Conservation (phyloP, 106 monocot genomes). For the Iris macrosiphon region DNA sequence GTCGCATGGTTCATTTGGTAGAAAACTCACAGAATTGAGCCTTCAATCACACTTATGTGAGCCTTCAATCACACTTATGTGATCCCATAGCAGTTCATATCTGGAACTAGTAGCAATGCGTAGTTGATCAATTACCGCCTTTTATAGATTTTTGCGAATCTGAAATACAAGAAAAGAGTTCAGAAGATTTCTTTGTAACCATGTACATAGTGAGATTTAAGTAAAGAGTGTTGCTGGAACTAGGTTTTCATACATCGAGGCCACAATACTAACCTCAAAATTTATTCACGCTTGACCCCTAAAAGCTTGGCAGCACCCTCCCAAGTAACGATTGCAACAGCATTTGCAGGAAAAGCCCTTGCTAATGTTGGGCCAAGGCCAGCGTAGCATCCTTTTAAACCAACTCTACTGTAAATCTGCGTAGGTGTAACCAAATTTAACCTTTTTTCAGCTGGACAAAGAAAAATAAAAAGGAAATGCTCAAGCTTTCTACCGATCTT, state of each 20-base stretch:
- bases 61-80: too few species aligned
- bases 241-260: not conserved
- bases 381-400: slow-evolving; percentile 40
- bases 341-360: slow-evolving; percentile 27
- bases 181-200: too few species aligned
- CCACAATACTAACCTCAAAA: too few species aligned
- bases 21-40: too few species aligned
- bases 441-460: not conserved
- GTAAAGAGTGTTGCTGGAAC: not conserved
- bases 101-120: too few species aligned
- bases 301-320: slow-evolving; percentile 43
- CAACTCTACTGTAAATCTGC: slow-evolving; percentile 8
- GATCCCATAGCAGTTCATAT: too few species aligned
- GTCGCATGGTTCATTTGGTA: too few species aligned
- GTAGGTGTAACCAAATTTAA: not conserved
- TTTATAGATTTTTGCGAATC: too few species aligned
- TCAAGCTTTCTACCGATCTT: not conserved
- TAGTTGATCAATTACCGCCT: too few species aligned
- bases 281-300: slow-evolving; percentile 48
- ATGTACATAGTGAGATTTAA: too few species aligned
- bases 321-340: slow-evolving; percentile 12
- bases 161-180: too few species aligned
- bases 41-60: too few species aligned
- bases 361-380: slow-evolving; percentile 85
- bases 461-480: not conserved